These are phyloP conservation scores for Hanseniaspora guilliermondii DNA, from an alignment of 805 yeast genomes.

Conservation along the genomic window DNA sequence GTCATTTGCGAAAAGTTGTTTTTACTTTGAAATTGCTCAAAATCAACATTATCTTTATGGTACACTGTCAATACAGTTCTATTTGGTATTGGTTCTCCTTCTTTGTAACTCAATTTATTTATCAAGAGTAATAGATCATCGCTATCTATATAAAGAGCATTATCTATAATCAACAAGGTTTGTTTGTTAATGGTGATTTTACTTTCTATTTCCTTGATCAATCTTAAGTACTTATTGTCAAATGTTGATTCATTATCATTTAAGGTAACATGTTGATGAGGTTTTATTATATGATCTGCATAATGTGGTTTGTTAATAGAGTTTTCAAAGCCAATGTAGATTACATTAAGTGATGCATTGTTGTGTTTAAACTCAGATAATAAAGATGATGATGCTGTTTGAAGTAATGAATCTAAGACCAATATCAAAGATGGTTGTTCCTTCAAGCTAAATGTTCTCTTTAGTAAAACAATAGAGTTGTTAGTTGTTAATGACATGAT, in stretches of 20 bases:
- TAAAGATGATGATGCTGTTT: conserved; percentile 43
- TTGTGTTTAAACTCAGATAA: conserved; percentile 46
- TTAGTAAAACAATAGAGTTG: conserved; percentile 45
- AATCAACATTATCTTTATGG: conserved; percentile 35
- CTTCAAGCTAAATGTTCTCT: conserved; percentile 52
- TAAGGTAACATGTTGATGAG: conserved; percentile 22
- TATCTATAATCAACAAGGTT: conserved; percentile 2
- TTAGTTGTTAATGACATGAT: conserved; percentile 29
- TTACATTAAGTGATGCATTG: conserved; percentile 27
- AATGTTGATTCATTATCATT: neutral
- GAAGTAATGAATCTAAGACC: conserved; percentile 55
- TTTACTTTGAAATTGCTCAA: conserved; percentile 15
- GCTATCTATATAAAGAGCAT: conserved; percentile 11
- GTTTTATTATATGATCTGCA: conserved; percentile 39
- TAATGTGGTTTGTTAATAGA: conserved; percentile 39
- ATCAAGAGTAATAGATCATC: neutral
- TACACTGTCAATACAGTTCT: conserved; percentile 12
- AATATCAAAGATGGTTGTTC: conserved; percentile 67
- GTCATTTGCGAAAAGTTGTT: conserved; percentile 4
- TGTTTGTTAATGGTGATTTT: conserved; percentile 5
- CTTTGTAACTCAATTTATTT: neutral
- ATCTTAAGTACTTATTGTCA: conserved; percentile 12
- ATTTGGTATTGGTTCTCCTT: conserved; percentile 16
- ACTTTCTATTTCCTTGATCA: conserved; percentile 15
- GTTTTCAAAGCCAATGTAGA: conserved; percentile 49